Evolutionary conservation across 2,329 filamentous ascomycete genomes (phyloP).

Genomic region (Myriosclerotinia duriaeana): DNA sequence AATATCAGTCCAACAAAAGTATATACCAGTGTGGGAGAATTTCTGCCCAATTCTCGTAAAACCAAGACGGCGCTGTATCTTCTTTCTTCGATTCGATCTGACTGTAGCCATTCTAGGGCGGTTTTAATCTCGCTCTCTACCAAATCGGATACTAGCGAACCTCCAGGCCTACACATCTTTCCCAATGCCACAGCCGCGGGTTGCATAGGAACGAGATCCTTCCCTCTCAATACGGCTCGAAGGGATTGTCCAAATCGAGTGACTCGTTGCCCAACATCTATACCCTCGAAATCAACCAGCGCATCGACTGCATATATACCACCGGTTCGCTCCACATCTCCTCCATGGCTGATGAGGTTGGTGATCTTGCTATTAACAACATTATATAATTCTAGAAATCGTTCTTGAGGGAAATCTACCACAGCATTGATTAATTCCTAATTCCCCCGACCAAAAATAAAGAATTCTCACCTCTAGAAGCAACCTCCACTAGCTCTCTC

Average conservation of each 20-base stretch:
- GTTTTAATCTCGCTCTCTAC: conserved; percentile 97
- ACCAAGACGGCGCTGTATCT: conserved; percentile 91
- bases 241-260: conserved; percentile 92
- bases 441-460: neutral
- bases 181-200: conserved; percentile 86
- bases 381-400: conserved; percentile 71
- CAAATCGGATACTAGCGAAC: conserved; percentile 89
- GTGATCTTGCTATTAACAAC: conserved; percentile 65
- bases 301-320: conserved; percentile 90
- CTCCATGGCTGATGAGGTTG: conserved; percentile 77
- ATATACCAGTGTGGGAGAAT: conserved; percentile 93
- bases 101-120: conserved; percentile 93
- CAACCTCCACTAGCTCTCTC: conserved; percentile 39
- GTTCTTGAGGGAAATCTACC: conserved; percentile 74
- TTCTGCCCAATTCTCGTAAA: conserved; percentile 84
- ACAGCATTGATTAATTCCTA: neutral
- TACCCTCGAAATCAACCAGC: conserved; percentile 93
- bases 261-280: conserved; percentile 90
- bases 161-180: conserved; percentile 86
- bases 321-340: conserved; percentile 84
- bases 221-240: conserved; percentile 82
- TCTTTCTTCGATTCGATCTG: conserved; percentile 88
- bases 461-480: conserved; percentile 38
- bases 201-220: conserved; percentile 87
- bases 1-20: conserved; percentile 93